Percentiles rank a stretch among this genome's conserved stretches.
phyloP scores from a whole-genome alignment of 805 yeast genomes.

The Candida boleticola region DNA sequence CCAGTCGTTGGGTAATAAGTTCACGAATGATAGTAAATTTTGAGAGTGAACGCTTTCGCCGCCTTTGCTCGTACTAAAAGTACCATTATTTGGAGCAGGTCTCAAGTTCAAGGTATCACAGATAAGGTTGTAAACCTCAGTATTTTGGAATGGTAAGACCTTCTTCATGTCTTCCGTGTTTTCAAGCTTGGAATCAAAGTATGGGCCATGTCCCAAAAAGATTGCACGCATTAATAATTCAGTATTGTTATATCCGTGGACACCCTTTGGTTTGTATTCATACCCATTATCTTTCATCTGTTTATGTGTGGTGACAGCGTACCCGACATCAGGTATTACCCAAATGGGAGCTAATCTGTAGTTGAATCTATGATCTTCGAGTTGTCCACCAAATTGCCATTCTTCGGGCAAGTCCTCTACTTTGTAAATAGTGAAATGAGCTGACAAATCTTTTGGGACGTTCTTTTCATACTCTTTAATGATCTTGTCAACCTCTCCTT shows the following conservation, averaged over 20 bases:
- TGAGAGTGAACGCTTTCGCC: slow-evolving; percentile 2
- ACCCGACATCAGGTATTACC: slow-evolving; percentile 83
- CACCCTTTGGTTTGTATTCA: slow-evolving; percentile 66
- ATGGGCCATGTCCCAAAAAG: slow-evolving; percentile 81
- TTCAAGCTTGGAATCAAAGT: slow-evolving; percentile 46
- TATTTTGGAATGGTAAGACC: slow-evolving; percentile 66
- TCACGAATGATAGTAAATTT: slow-evolving; percentile 11
- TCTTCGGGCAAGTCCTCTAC: slow-evolving; percentile 54
- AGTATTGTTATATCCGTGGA: slow-evolving; percentile 81
- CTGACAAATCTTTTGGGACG: slow-evolving; percentile 23
- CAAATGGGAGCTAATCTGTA: slow-evolving; percentile 81
- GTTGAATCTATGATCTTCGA: slow-evolving; percentile 37
- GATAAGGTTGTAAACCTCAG: slow-evolving; percentile 69
- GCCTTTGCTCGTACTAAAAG: slow-evolving; percentile 11
- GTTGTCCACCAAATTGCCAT: slow-evolving; percentile 53
- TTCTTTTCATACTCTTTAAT: slow-evolving; percentile 34
- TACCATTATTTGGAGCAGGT: slow-evolving; percentile 64
- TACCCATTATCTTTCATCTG: slow-evolving; percentile 49
- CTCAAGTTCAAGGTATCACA: slow-evolving; percentile 56
- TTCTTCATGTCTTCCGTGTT: slow-evolving; percentile 18
- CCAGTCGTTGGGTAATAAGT: slow-evolving; percentile 45
- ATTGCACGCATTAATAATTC: slow-evolving; percentile 80
- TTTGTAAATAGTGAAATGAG: slow-evolving; percentile 45
- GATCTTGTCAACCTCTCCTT: slow-evolving; percentile 10
- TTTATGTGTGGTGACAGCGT: slow-evolving; percentile 61